These are phyloP conservation scores for Neonothopanus nambi DNA, from an alignment of 1,284 basidiomycete species.

Conservation along the genomic window DNA sequence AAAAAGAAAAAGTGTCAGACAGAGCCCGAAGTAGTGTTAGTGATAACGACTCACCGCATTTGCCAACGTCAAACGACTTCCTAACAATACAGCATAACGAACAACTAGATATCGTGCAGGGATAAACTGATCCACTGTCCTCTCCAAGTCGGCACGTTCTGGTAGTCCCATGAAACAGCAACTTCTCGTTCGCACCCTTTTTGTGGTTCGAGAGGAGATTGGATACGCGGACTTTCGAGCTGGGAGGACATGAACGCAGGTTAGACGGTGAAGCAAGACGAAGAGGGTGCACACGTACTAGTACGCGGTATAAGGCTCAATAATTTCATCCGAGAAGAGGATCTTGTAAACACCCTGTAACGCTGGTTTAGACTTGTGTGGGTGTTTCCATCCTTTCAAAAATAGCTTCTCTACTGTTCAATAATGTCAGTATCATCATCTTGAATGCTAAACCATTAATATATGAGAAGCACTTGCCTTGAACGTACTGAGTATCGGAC, in stretches of 20 bases:
- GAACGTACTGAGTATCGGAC: slow-evolving; percentile 19
- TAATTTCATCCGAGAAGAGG: slow-evolving; percentile 41
- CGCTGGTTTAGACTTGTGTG: slow-evolving; percentile 49
- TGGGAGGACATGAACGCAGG: slow-evolving; percentile 8
- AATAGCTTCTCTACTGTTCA: slow-evolving; percentile 51
- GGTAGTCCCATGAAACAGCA: slow-evolving; percentile 64
- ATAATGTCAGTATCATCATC: not conserved
- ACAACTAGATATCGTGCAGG: slow-evolving; percentile 50
- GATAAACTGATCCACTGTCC: slow-evolving; percentile 37
- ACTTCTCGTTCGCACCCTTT: slow-evolving; percentile 46
- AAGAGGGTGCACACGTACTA: slow-evolving; percentile 35
- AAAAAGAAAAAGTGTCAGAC: not conserved
- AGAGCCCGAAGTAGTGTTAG: not conserved
- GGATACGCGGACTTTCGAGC: slow-evolving; percentile 27
- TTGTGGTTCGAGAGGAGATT: slow-evolving; percentile 21
- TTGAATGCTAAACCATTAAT: too few relatives aligned
- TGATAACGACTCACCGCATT: slow-evolving; percentile 46
- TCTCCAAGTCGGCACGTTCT: slow-evolving; percentile 56
- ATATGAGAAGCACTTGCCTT: slow-evolving; percentile 14
- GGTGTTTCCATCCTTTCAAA: slow-evolving; percentile 56
- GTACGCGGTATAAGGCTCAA: slow-evolving; percentile 50
- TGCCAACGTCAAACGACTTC: slow-evolving; percentile 52
- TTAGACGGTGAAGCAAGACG: not conserved
- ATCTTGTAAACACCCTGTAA: slow-evolving; percentile 55
- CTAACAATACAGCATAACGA: slow-evolving; percentile 53